Percentiles rank a stretch among this genome's conserved stretches.
Conservation (phyloP, 148 eudicot species). For the Arctostaphylos glauca region DNA sequence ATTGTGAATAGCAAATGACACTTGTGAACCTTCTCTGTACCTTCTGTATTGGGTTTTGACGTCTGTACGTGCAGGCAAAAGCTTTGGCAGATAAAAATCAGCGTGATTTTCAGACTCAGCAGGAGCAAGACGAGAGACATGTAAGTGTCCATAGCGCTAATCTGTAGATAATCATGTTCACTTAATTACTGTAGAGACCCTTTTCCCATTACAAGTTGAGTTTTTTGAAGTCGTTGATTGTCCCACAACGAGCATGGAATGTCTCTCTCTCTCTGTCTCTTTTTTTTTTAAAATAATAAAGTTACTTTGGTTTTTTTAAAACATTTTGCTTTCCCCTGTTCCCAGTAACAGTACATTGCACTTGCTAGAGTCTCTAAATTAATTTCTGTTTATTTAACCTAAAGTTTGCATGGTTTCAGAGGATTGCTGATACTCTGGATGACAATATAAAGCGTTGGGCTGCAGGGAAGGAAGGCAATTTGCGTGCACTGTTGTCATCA, state of each 20-base stretch:
- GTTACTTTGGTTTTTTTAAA: neutral
- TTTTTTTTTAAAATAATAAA: neutral
- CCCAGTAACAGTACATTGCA: neutral
- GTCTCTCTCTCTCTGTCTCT: neutral
- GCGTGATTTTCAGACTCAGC: conserved; percentile 68
- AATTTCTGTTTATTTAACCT: neutral
- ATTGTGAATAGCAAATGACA: neutral
- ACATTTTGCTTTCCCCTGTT: neutral
- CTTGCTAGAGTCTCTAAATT: neutral
- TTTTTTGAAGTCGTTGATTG: neutral
- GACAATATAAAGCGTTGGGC: conserved; percentile 79
- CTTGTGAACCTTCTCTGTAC: conserved; percentile 8
- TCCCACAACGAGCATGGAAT: neutral
- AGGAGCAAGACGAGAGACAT: conserved; percentile 81
- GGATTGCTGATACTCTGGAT: conserved; percentile 63
- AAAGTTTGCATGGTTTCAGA: conserved; percentile 39
- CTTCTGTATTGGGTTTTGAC: neutral
- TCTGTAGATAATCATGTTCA: neutral
- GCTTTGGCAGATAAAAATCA: conserved; percentile 74
- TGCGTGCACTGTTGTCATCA: conserved; percentile 75
- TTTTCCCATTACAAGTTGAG: neutral
- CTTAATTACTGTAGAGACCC: neutral
- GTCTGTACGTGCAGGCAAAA: conserved; percentile 41
- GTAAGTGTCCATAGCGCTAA: conserved; percentile 39
- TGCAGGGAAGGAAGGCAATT: conserved; percentile 89